These are phyloP conservation scores for Heimioporus sp. DNA, from an alignment of 768 basidiomycete species.

Conservation along the genomic window DNA sequence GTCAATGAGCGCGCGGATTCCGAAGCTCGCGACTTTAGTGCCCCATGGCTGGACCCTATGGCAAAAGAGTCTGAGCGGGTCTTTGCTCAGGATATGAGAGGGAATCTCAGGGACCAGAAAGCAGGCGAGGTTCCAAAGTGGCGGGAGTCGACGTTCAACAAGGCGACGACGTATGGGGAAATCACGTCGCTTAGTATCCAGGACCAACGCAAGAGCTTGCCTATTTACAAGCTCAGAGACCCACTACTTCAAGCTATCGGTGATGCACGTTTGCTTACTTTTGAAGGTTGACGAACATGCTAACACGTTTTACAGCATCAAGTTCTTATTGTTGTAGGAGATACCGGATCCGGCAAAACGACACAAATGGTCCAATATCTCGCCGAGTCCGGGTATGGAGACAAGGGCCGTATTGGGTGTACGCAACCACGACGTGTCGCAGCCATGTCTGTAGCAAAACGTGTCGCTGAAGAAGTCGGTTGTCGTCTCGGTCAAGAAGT, in stretches of 20 bases:
- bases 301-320: conserved; percentile 50
- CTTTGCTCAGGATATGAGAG: conserved; percentile 92
- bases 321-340: conserved; percentile 96
- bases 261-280: conserved; percentile 54
- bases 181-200: conserved; percentile 88
- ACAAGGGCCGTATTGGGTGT: conserved; percentile 89
- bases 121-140: conserved; percentile 83
- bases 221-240: conserved; percentile 93
- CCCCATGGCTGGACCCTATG: conserved; percentile 99
- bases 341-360: conserved; percentile 98
- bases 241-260: conserved; percentile 86
- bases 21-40: conserved; percentile 90
- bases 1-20: conserved; percentile 93
- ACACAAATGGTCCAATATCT: conserved; percentile 99
- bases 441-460: conserved; percentile 98
- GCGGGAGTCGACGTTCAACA: conserved; percentile 92
- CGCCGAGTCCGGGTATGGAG: conserved; percentile 91
- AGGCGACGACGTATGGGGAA: conserved; percentile 93
- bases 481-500: conserved; percentile 97
- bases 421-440: conserved; percentile 99
- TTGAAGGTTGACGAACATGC: not conserved
- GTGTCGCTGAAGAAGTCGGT: conserved; percentile 97
- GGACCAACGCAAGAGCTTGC: conserved; percentile 87
- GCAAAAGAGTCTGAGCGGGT: conserved; percentile 79
- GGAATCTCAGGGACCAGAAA: conserved; percentile 78